Conservation (phyloP, 257 asterid species). For the Craterostigma plantagineum region DNA sequence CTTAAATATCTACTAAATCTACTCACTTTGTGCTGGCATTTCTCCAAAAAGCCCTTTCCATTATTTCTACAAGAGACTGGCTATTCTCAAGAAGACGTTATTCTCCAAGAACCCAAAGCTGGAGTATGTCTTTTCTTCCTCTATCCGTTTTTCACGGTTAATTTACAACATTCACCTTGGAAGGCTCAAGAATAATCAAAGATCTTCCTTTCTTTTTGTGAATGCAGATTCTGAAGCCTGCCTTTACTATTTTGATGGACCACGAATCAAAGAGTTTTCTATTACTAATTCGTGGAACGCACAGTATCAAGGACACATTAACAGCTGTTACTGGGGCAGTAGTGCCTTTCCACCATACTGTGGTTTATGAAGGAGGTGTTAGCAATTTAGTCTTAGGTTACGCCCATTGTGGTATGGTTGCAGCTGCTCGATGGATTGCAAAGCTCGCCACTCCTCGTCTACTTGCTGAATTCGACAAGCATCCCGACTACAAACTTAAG, state of each 20-base stretch:
- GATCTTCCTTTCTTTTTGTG: conserved; percentile 5
- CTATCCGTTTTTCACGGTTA: conserved; percentile 1
- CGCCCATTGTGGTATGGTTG: conserved; percentile 99
- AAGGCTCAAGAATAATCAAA: conserved; percentile 5
- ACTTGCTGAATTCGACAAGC: conserved; percentile 30
- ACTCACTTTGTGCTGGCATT: conserved; percentile 91
- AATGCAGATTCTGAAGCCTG: conserved; percentile 84
- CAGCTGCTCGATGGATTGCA: conserved; percentile 99
- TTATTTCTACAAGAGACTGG: conserved; percentile 87
- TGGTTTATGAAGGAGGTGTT: conserved; percentile 80
- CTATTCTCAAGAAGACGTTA: conserved; percentile 59
- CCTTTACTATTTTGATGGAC: conserved; percentile 68
- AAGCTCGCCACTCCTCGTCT: conserved; percentile 83
- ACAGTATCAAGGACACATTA: conserved; percentile 87
- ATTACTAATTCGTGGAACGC: conserved; percentile 90
- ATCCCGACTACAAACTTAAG: conserved; percentile 79
- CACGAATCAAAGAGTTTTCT: conserved; percentile 48
- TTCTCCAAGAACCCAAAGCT: conserved; percentile 97
- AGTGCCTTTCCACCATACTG: conserved; percentile 93
- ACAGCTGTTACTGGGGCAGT: conserved; percentile 99
- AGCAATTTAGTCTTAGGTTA: conserved; percentile 87
- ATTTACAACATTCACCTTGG: neutral
- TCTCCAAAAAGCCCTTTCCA: conserved; percentile 79
- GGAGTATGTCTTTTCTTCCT: conserved; percentile 39
- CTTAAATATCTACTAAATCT: conserved; percentile 61